A percentile compares a stretch with the other conserved stretches of the same genome.
phyloP scores from a whole-genome alignment of 1,139 yeast genomes.

The Nakaseomyces uthaithaninus region DNA sequence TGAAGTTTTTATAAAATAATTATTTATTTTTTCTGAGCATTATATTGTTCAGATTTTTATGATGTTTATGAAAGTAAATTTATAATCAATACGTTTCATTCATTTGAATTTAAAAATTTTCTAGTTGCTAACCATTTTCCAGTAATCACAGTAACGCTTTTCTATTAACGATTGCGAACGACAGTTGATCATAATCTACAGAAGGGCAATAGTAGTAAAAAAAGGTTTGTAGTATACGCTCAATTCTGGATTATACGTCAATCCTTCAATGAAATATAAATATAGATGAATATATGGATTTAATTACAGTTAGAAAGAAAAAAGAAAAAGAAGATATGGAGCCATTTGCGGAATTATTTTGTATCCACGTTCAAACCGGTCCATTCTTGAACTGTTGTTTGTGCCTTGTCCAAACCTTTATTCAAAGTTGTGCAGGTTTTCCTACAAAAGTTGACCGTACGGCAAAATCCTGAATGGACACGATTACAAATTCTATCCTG shows the following conservation, averaged over 20 bases:
- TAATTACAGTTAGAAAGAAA: no score
- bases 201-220: no score
- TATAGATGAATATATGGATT: constrained; percentile 1
- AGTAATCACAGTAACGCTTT: no score
- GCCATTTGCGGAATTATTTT: no score
- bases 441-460: background rate
- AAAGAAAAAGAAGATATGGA: no score
- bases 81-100: background rate
- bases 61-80: constrained; percentile 7
- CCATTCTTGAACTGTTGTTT: constrained; percentile 14
- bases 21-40: background rate
- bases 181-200: no score
- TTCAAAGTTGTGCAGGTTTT: constrained; percentile 19
- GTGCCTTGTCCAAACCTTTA: constrained; percentile 28
- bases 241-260: no score
- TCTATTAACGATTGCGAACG: no score
- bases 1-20: background rate
- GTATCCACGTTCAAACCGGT: constrained; percentile 18
- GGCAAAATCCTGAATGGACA: background rate
- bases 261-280: no score
- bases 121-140: background rate
- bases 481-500: constrained; percentile 47
- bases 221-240: no score
- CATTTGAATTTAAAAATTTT: background rate
- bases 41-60: background rate